Conservation (phyloP, 306 rosid species). For the Trichosanthes truncata region DNA sequence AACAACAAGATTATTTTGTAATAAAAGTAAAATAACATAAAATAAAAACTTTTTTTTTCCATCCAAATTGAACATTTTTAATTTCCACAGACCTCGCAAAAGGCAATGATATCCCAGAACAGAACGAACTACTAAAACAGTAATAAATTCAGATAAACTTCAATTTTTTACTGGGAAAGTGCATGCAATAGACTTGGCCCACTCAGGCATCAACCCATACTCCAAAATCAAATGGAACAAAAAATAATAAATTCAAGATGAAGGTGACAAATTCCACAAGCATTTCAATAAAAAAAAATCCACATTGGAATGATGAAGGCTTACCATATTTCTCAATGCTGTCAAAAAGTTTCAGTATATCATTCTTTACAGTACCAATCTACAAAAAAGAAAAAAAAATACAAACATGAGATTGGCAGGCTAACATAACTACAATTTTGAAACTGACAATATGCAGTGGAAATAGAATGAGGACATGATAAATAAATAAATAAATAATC, state of each 20-base stretch:
- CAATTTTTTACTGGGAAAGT: not conserved
- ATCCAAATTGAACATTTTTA: not conserved
- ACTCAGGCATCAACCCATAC: not conserved
- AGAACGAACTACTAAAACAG: not conserved
- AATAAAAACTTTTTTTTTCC: no score
- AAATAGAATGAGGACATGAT: not conserved
- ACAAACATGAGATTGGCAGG: constrained; percentile 16
- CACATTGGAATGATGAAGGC: constrained; percentile 10
- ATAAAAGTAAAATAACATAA: no score
- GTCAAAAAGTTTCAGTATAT: constrained; percentile 86
- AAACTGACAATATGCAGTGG: not conserved
- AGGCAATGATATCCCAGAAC: not conserved
- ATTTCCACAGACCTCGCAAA: not conserved
- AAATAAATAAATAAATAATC: not conserved
- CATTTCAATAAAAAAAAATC: not conserved
- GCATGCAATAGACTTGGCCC: not conserved
- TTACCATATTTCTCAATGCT: constrained; percentile 93
- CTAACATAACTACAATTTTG: not conserved
- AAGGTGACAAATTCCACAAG: not conserved
- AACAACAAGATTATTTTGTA: not conserved
- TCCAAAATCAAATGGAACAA: not conserved
- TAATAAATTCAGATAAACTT: not conserved
- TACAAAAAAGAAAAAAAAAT: constrained; percentile 39
- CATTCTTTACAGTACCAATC: constrained; percentile 68
- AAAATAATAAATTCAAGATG: not conserved